Percentiles rank a stretch among this genome's conserved stretches.
phyloP scores from a whole-genome alignment of 1,139 yeast species.

The Kurtzmaniella quercitrusa region DNA sequence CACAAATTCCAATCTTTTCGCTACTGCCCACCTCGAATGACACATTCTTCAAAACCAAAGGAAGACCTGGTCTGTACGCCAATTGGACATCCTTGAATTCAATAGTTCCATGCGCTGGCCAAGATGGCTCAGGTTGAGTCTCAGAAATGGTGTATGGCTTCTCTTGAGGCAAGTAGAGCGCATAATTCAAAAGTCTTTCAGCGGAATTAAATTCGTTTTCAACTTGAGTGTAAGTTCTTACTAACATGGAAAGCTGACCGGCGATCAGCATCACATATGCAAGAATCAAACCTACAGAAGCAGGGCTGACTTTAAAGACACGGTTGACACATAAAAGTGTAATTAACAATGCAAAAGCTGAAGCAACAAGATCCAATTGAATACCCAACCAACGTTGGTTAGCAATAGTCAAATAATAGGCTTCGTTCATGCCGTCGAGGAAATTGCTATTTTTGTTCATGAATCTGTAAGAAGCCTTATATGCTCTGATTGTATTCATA shows the following conservation, averaged over 20 bases:
- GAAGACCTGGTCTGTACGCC: constrained; percentile 73
- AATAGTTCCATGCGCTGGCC: constrained; percentile 48
- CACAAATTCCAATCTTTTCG: constrained; percentile 71
- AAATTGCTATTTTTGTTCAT: constrained; percentile 42
- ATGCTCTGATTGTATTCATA: constrained; percentile 67
- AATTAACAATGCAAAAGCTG: constrained; percentile 41
- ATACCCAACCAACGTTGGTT: constrained; percentile 78
- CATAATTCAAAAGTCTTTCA: constrained; percentile 75
- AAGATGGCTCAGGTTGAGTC: constrained; percentile 46
- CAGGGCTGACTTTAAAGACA: constrained; percentile 56
- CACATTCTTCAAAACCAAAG: constrained; percentile 62
- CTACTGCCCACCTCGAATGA: constrained; percentile 42
- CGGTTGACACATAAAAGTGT: constrained; percentile 60
- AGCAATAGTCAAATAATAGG: constrained; percentile 61
- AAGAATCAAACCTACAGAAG: constrained; percentile 69
- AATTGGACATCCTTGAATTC: constrained; percentile 54
- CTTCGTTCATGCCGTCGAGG: constrained; percentile 66
- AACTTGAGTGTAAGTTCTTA: constrained; percentile 58
- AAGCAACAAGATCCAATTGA: constrained; percentile 54
- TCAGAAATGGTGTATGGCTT: constrained; percentile 45
- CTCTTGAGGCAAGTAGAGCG: constrained; percentile 40
- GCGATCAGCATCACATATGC: constrained; percentile 54
- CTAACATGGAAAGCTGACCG: constrained; percentile 41
- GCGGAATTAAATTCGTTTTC: constrained; percentile 84
- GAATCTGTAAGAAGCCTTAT: constrained; percentile 47